Percentiles rank a stretch among this genome's conserved stretches.
Conservation (phyloP, 768 basidiomycete genomes). For the Rhodosporidiobolus sp. region DNA sequence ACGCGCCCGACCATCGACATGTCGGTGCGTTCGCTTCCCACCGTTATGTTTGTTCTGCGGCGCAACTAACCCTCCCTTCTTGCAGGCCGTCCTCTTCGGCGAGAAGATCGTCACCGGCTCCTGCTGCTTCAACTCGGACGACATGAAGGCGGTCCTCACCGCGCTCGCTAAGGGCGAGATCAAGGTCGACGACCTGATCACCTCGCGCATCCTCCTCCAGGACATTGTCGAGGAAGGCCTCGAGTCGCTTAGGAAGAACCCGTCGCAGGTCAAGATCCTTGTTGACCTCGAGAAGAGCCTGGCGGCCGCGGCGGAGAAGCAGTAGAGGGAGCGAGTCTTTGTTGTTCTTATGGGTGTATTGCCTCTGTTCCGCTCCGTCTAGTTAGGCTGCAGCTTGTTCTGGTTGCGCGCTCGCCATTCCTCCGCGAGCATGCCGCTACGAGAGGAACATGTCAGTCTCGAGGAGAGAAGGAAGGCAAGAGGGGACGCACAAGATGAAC, state of each 20-base stretch:
- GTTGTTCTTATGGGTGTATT: no score
- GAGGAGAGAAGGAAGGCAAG: not conserved
- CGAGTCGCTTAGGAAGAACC: conserved; percentile 51
- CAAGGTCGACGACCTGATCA: conserved; percentile 53
- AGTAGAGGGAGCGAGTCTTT: no score
- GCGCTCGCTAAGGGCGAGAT: conserved; percentile 53
- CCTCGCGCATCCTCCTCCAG: conserved; percentile 52
- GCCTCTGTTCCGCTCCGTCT: no score
- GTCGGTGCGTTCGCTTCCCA: conserved; percentile 7
- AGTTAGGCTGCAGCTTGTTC: not conserved
- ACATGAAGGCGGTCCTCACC: conserved; percentile 52
- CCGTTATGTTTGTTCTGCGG: no score
- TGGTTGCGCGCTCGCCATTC: not conserved
- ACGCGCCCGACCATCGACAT: conserved; percentile 49
- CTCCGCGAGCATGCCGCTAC: not conserved
- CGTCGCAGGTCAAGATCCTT: conserved; percentile 54
- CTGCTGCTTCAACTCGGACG: conserved; percentile 50
- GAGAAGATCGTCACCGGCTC: conserved; percentile 53
- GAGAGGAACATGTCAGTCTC: not conserved
- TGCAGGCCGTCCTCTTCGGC: conserved; percentile 49
- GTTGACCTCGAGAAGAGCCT: conserved; percentile 38
- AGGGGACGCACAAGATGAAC: not conserved
- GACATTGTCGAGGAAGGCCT: conserved; percentile 55
- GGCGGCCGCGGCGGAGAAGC: not conserved
- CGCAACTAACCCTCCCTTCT: not conserved